phyloP scores from a whole-genome alignment of 768 basidiomycete species.

The Pleurotus cornucopiae region DNA sequence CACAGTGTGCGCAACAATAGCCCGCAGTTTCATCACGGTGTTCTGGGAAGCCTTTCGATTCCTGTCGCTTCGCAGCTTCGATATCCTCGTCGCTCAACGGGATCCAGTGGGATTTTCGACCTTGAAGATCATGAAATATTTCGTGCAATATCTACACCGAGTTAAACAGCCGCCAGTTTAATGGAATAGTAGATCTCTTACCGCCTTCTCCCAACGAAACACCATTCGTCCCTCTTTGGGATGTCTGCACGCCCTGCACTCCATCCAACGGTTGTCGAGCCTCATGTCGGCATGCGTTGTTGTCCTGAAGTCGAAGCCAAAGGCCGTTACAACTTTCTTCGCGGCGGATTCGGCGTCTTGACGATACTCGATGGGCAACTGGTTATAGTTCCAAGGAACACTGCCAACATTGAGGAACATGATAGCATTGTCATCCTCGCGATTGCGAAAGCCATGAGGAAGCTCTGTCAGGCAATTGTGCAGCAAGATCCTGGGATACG shows the following conservation, averaged over 20 bases:
- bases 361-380: constrained; percentile 12
- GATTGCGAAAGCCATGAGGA: constrained; percentile 18
- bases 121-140: constrained; percentile 21
- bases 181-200: not conserved
- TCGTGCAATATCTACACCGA: not conserved
- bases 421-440: constrained; percentile 17
- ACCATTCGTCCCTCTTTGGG: constrained; percentile 13
- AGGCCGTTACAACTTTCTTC: constrained; percentile 11
- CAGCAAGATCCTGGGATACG: constrained; percentile 21
- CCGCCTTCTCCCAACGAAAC: constrained; percentile 20
- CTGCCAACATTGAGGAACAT: constrained; percentile 14
- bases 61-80: constrained; percentile 14
- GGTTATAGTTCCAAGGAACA: constrained; percentile 19
- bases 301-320: constrained; percentile 12
- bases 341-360: constrained; percentile 15
- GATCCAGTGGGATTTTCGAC: constrained; percentile 15
- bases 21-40: constrained; percentile 5
- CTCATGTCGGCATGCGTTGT: constrained; percentile 17
- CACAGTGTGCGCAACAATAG: constrained; percentile 14
- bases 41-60: constrained; percentile 7
- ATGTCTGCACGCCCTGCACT: constrained; percentile 17
- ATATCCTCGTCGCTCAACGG: constrained; percentile 12
- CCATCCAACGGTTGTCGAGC: constrained; percentile 16
- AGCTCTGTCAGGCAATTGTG: constrained; percentile 18
- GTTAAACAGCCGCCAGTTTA: not conserved